Evolutionary conservation across 805 yeast genomes (phyloP).

Genomic region (Blastobotrys muscicola): DNA sequence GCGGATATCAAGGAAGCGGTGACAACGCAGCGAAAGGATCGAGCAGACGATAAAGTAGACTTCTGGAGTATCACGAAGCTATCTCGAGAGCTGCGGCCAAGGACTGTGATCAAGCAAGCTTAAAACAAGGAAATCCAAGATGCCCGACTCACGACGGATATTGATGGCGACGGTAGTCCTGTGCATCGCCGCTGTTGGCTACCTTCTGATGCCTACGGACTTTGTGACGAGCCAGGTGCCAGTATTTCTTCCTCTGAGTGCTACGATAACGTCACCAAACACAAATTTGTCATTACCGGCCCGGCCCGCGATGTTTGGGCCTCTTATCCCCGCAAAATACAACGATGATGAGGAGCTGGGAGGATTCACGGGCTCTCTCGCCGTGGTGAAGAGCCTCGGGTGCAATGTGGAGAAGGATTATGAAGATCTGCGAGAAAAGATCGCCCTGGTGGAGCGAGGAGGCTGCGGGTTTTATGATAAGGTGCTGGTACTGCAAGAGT

Average conservation of each 20-base stretch:
- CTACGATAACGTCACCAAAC: conserved; percentile 22
- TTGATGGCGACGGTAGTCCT: too few relatives aligned
- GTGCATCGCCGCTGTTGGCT: too few relatives aligned
- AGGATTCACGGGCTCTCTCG: conserved; percentile 19
- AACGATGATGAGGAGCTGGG: conserved; percentile 6
- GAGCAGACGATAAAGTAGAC: too few relatives aligned
- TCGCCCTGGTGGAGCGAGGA: conserved; percentile 38
- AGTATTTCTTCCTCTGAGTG: conserved; percentile 16
- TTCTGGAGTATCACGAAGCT: too few relatives aligned
- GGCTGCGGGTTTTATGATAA: conserved; percentile 48
- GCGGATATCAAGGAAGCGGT: too few relatives aligned
- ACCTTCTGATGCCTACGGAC: too few relatives aligned
- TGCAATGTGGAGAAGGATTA: conserved; percentile 14
- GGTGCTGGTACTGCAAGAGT: conserved; percentile 35
- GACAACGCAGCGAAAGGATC: too few relatives aligned
- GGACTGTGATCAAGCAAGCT: too few relatives aligned
- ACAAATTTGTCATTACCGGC: conserved; percentile 25
- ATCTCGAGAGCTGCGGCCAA: too few relatives aligned
- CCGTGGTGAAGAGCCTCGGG: conserved; percentile 17
- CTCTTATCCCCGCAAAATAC: conserved; percentile 10
- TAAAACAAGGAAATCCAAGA: too few relatives aligned
- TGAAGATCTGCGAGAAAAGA: conserved; percentile 20
- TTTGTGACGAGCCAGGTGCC: conserved; percentile 10
- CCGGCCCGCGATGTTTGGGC: conserved; percentile 32
- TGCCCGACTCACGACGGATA: too few relatives aligned